Base-by-base conservation (phyloP, 345 rosid genomes). In the Gossypium rotundifolium region DNA sequence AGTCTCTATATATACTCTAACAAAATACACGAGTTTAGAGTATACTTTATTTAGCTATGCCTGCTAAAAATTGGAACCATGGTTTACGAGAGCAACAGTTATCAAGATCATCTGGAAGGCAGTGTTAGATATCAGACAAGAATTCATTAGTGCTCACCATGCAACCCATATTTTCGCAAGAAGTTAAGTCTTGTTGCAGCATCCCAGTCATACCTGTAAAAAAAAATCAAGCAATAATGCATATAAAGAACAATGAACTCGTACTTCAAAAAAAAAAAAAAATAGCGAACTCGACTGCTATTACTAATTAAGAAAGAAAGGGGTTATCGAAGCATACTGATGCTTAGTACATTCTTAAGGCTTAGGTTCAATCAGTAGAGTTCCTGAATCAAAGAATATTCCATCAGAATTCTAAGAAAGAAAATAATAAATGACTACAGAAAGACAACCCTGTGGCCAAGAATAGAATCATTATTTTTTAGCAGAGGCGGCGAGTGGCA, bases 311-410 rank as follows among this genome's bases (percentile, higher is more conserved):
- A 53, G 52, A n/a, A 16, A 33, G 25, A 57, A 38, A 23, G 42
- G 42, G 64, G 66, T 52, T 9, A 8, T 16, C 11, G 33, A 79
- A 46, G 40, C 78, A 53, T 84, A 94, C 89, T 92, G 97, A 83
- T 94, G 95, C 73, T 91, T 92, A 51, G 91, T 92, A 11, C 97
- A 97, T 84, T 94, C 98, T 85, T 94, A 97, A 72, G 98, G 98
- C 84, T 94, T 94, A 23, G 98, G 98, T 83, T 94, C 93, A 80
- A 94, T 89, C 71, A 94, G 81, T 69, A 94, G 83, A 3, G 91
- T 89, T 59, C 98, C 93, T 92, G 86, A 61, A 38, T 2, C 44
- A 70, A 20, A 49, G 33, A 12, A 25, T 13, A 9, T 57, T 44
- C 61, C 22, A 20, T 10, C 25, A 33, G 46, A 66, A 23, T 48